These are phyloP conservation scores for Oryza meridionalis DNA, from an alignment of 176 grass and related monocot genomes.

Conservation along the genomic window DNA sequence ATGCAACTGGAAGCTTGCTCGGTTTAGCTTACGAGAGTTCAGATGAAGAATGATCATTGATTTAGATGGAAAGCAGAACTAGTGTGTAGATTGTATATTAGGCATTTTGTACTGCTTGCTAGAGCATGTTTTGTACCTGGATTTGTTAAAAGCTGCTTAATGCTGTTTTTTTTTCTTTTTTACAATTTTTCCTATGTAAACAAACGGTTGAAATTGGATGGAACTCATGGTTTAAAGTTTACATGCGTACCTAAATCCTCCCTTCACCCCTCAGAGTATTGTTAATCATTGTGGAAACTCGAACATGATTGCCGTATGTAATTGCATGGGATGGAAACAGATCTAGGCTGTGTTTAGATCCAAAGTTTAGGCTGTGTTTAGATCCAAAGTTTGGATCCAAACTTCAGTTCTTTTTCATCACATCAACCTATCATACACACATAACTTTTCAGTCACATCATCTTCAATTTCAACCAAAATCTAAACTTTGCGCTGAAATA, in stretches of 20 bases:
- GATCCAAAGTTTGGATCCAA: too few relatives aligned
- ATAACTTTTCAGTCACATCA: too few relatives aligned
- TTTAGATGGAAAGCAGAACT: slow-evolving; percentile 2
- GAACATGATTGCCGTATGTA: too few relatives aligned
- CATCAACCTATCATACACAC: too few relatives aligned
- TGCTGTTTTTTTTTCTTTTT: not conserved
- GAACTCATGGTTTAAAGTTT: not conserved
- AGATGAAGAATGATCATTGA: slow-evolving; percentile 56
- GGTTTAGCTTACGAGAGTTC: slow-evolving; percentile 86
- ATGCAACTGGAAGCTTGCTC: slow-evolving; percentile 61
- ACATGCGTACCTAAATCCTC: not conserved
- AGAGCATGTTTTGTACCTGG: slow-evolving; percentile 24
- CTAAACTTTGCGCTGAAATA: too few relatives aligned
- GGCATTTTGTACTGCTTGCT: slow-evolving; percentile 25
- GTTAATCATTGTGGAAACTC: too few relatives aligned
- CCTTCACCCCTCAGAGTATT: too few relatives aligned
- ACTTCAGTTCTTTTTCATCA: too few relatives aligned
- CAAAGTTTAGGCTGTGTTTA: too few relatives aligned
- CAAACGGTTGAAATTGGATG: not conserved
- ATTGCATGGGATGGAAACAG: too few relatives aligned
- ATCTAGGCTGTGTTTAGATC: too few relatives aligned
- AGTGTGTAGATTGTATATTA: slow-evolving; percentile 48
- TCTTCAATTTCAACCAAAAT: too few relatives aligned
- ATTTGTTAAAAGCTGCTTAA: slow-evolving; percentile 3
- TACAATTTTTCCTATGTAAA: not conserved